A percentile compares a stretch with the other conserved stretches of the same genome.
These are phyloP conservation scores for Flagelloscypha sp. DNA, from an alignment of 768 basidiomycete genomes.

Conservation along the genomic window DNA sequence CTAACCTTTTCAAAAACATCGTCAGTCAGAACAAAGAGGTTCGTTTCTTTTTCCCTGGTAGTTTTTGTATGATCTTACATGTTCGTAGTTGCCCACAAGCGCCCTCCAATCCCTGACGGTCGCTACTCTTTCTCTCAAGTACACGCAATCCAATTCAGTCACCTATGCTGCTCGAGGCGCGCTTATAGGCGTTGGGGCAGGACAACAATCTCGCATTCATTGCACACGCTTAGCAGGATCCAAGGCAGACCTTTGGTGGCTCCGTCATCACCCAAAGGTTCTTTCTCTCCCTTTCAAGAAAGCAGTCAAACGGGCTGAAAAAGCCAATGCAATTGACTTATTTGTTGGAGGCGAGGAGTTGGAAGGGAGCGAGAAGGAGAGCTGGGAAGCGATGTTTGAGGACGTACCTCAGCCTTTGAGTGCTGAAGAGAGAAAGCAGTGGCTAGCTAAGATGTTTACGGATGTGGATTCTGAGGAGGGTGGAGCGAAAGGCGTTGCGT, in stretches of 20 bases:
- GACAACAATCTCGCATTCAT: constrained; percentile 98
- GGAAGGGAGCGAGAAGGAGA: constrained; percentile 80
- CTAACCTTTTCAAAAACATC: constrained; percentile 73
- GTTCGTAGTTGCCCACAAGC: constrained; percentile 54
- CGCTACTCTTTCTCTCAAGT: constrained; percentile 93
- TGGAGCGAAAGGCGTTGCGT: constrained; percentile 84
- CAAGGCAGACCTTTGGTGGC: constrained; percentile 99
- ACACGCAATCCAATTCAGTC: constrained; percentile 99
- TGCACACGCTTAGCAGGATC: constrained; percentile 96
- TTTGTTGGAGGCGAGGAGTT: constrained; percentile 87
- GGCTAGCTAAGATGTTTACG: constrained; percentile 63
- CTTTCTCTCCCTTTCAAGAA: constrained; percentile 93
- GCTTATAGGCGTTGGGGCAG: constrained; percentile 92
- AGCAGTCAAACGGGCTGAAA: constrained; percentile 95
- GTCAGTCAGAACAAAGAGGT: constrained; percentile 87
- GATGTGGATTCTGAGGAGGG: no score
- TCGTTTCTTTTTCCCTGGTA: constrained; percentile 15
- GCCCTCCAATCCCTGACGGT: constrained; percentile 91
- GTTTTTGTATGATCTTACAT: constrained; percentile 5
- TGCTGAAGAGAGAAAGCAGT: constrained; percentile 63
- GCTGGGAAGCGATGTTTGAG: constrained; percentile 90
- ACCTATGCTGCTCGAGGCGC: constrained; percentile 90
- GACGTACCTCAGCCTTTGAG: constrained; percentile 55
- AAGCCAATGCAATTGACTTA: constrained; percentile 96
- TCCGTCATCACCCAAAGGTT: constrained; percentile 92